Evolutionary conservation across 345 rosid species (phyloP), one percentile per base, ranked within the genome.

Genomic region (Zanthoxylum bungeanum): DNA sequence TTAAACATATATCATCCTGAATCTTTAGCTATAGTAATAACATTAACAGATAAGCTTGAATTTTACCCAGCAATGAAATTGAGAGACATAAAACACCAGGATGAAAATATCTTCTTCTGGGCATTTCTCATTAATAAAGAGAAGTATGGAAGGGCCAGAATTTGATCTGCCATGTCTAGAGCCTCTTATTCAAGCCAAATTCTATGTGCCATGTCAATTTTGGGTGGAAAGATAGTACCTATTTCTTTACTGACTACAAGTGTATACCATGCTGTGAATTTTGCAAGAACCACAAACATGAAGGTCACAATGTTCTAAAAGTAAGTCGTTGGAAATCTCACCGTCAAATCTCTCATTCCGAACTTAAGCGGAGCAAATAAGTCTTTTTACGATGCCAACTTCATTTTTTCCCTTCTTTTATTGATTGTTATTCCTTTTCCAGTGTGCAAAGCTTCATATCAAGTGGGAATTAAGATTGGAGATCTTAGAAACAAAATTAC

Each of bases 371-470:
- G n/a, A n/a, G n/a, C n/a, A n/a, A n/a, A n/a, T n/a, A n/a, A n/a
- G n/a, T 56, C 1, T 28, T 25, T 24, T 1, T 27, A 25, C 9
- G 7, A 7, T 4, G 4, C n/a, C 5, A 25, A 28, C 21, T 64
- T 17, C 22, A 22, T 5, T 4, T 22, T 36, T 4, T 21, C 14
- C 3, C 8, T 51, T 11, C 11, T 44, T 58, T 19, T 21, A n/a
- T n/a, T 44, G 19, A 1, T 14, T 14, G 49, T 5, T 14, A 5
- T 44, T 14, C 49, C 49, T 44, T 44, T 30, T 60, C 33, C 24
- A 3, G 69, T 63, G 58, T 40, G 7, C 69, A 72, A 27, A 64
- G 61, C 75, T 28, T 72, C 75, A 7, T 19, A 55, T 40, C 33
- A 42, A 33, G 51, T 51, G 42, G 69, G 55, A 56, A 16, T 72